phyloP scores from a whole-genome alignment of 495 filamentous ascomycete genomes.

The Melanomma pulvis-pyrius region DNA sequence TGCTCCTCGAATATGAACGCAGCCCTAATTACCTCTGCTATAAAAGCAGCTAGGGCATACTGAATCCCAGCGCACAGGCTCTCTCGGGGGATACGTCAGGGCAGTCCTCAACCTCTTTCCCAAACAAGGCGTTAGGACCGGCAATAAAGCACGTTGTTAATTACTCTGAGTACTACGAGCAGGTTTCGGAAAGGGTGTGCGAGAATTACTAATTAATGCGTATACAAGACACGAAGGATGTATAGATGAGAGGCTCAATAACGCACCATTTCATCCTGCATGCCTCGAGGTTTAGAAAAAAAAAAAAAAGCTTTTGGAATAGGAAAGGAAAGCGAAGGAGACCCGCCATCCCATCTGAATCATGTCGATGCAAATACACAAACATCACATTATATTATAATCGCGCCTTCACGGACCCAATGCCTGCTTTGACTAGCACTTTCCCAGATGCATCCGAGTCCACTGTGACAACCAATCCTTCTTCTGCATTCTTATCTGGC shows the following conservation, averaged over 20 bases:
- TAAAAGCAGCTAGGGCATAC: no score
- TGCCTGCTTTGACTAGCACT: constrained; percentile 31
- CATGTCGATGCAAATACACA: not conserved
- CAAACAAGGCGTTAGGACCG: no score
- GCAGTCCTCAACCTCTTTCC: no score
- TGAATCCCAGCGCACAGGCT: no score
- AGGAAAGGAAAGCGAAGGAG: no score
- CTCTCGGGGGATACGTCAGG: no score
- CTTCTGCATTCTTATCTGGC: constrained; percentile 36
- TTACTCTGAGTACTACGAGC: not conserved
- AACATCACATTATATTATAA: constrained; percentile 17
- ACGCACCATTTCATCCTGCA: not conserved
- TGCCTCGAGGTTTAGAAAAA: not conserved
- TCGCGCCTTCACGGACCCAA: constrained; percentile 28
- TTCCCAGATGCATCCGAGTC: constrained; percentile 28
- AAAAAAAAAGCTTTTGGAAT: constrained; percentile 1
- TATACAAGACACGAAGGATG: not conserved
- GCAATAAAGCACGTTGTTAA: no score
- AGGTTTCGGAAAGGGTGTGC: not conserved
- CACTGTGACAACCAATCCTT: constrained; percentile 37
- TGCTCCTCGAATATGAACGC: no score
- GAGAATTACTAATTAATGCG: not conserved
- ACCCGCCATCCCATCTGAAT: not conserved
- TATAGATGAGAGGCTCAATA: not conserved
- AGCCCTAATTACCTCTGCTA: no score